These are phyloP conservation scores for Lactarius trivialis DNA, from an alignment of 768 basidiomycete species.

Conservation along the genomic window DNA sequence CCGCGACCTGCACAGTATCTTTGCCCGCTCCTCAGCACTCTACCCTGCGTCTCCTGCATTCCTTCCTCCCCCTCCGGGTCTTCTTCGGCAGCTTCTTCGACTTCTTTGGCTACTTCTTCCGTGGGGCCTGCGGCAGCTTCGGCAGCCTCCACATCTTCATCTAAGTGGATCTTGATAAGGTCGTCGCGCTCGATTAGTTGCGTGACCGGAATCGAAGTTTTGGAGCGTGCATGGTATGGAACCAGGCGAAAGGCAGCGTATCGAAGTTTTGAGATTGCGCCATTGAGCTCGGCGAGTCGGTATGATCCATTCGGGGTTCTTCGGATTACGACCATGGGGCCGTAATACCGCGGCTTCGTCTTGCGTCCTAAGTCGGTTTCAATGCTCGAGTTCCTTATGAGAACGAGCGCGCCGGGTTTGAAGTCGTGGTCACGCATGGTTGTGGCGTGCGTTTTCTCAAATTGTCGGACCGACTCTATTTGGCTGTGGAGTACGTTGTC, in stretches of 20 bases:
- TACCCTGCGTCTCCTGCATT: no score
- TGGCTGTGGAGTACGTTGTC: neutral
- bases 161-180: no score
- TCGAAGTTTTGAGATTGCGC: constrained; percentile 13
- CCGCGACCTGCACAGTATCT: no score
- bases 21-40: no score
- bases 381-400: constrained; percentile 26
- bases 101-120: no score
- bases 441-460: constrained; percentile 4
- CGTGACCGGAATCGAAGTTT: no score
- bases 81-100: no score
- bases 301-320: constrained; percentile 22
- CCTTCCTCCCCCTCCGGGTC: no score
- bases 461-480: neutral
- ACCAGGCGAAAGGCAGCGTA: constrained; percentile 8
- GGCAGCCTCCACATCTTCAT: no score
- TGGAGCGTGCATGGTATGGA: no score
- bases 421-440: constrained; percentile 26
- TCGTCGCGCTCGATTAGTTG: no score
- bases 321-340: constrained; percentile 24
- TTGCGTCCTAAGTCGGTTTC: constrained; percentile 24
- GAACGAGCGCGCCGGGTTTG: constrained; percentile 24
- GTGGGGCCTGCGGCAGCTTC: no score
- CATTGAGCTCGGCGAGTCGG: constrained; percentile 21
- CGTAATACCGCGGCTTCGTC: constrained; percentile 23